Percentiles rank a stretch among this genome's conserved stretches.
Conservation (phyloP, 441 rosid species). For the Pelargonium citronellum region DNA sequence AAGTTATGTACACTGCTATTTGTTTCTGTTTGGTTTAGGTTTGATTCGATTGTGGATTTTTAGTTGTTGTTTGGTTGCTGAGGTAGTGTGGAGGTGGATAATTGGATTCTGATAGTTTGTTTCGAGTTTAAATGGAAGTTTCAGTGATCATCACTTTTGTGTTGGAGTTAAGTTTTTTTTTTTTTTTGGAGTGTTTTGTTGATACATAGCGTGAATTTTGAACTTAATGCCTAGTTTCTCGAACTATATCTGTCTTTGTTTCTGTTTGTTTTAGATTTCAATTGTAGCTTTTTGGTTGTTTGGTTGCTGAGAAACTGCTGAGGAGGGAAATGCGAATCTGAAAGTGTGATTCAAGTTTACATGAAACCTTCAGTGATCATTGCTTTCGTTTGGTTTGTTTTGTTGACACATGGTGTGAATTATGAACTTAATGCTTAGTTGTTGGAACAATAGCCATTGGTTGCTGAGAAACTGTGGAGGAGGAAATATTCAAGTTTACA, state of each 20-base stretch:
- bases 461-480: neutral
- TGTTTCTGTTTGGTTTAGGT: neutral
- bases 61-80: neutral
- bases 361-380: neutral
- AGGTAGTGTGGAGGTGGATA: neutral
- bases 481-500: neutral
- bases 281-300: no score
- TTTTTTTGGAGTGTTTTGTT: conserved; percentile 1
- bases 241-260: neutral
- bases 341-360: no score
- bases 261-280: no score
- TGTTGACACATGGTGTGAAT: neutral
- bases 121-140: neutral
- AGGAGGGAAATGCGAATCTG: no score
- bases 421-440: neutral
- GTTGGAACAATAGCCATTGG: neutral
- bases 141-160: neutral
- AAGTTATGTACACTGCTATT: conserved; percentile 23
- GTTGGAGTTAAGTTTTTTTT: no score
- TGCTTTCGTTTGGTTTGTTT: neutral
- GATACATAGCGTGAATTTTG: neutral
- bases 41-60: neutral
- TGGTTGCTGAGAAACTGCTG: no score
- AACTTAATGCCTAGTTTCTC: neutral
- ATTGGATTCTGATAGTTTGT: neutral